Percentiles rank a stretch among this genome's conserved stretches.
These are phyloP conservation scores for Gentiana dahurica DNA, from an alignment of 257 asterid species.

Conservation along the genomic window DNA sequence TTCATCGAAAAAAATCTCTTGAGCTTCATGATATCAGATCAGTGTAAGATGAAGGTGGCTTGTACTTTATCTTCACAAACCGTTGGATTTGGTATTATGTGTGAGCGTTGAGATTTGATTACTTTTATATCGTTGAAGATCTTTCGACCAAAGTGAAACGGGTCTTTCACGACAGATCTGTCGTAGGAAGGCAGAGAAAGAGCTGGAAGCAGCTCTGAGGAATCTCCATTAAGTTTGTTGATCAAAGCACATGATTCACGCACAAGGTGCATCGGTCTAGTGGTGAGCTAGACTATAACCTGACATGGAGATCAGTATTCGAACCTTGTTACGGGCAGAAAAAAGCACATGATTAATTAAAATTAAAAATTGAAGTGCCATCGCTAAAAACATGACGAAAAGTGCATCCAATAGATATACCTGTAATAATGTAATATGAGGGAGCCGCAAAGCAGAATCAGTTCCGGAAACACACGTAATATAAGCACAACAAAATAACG, in stretches of 20 bases:
- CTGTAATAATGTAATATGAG: constrained; percentile 10
- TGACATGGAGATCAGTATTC: no score
- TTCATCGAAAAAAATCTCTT: constrained; percentile 10
- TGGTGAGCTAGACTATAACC: no score
- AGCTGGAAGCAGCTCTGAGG: not conserved
- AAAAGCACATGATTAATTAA: constrained; percentile 1
- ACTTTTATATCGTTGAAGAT: constrained; percentile 15
- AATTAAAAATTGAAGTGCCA: constrained; percentile 28
- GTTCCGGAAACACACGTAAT: no score
- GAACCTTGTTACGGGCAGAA: no score
- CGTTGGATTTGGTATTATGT: constrained; percentile 9
- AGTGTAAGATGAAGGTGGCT: constrained; percentile 17
- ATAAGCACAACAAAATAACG: no score
- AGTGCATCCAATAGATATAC: constrained; percentile 28
- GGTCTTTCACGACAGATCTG: constrained; percentile 25
- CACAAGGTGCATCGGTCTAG: no score
- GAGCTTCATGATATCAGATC: constrained; percentile 23
- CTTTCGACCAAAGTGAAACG: constrained; percentile 20
- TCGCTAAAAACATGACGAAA: constrained; percentile 38
- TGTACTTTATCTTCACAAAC: constrained; percentile 18
- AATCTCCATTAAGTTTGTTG: constrained; percentile 18
- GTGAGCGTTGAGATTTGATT: constrained; percentile 11
- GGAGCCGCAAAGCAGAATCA: no score
- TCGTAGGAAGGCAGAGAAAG: constrained; percentile 23
- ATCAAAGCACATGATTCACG: constrained; percentile 34